Evolutionary conservation across 495 filamentous ascomycete species (phyloP).

Genomic region (Tuber melanosporum): DNA sequence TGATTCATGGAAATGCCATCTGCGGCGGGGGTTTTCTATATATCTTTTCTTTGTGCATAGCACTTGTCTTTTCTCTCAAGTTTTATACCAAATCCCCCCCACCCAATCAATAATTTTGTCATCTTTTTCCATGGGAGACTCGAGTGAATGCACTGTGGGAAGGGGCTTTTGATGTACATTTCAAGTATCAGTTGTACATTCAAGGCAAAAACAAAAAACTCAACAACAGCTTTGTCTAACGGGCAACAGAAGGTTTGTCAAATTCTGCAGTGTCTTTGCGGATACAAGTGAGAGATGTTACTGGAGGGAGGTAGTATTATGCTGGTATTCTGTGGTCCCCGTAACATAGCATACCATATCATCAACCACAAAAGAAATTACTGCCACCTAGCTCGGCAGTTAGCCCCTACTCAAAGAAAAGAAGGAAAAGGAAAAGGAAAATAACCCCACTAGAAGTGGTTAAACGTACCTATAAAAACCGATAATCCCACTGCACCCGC

Average conservation of each 20-base stretch:
- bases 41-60: constrained; percentile 13
- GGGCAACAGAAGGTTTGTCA: not conserved
- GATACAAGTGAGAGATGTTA: not conserved
- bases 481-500: not conserved
- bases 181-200: not conserved
- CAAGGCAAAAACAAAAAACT: not conserved
- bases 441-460: not conserved
- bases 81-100: not conserved
- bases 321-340: not conserved
- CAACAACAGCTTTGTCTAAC: not conserved
- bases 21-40: constrained; percentile 14
- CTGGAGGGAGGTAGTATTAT: not conserved
- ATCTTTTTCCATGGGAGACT: not conserved
- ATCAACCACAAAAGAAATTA: not conserved
- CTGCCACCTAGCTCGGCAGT: not conserved
- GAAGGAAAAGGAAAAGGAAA: no score
- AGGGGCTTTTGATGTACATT: not conserved
- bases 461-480: constrained; percentile 1
- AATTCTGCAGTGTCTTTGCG: not conserved
- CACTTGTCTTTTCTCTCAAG: not conserved
- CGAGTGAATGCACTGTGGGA: not conserved
- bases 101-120: not conserved
- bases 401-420: not conserved
- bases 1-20: constrained; percentile 18
- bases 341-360: not conserved